Percentiles rank a stretch among this genome's conserved stretches.
phyloP scores from a whole-genome alignment of 257 asterid species.

The Ilex aquifolium region DNA sequence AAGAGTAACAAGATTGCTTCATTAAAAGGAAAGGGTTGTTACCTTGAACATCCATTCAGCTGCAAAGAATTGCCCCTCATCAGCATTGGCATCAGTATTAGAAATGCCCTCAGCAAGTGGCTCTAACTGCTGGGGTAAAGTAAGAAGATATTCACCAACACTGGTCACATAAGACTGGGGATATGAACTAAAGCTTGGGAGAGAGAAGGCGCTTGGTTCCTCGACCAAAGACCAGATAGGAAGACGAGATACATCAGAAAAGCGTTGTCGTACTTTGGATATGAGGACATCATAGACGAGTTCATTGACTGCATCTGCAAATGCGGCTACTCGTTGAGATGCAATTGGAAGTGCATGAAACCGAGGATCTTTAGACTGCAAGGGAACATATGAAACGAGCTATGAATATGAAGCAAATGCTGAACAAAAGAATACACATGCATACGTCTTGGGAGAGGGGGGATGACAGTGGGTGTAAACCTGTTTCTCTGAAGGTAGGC shows the following conservation, averaged over 20 bases:
- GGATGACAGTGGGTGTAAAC: background rate
- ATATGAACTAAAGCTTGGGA: slow-evolving; percentile 88
- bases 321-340: slow-evolving; percentile 81
- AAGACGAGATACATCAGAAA: slow-evolving; percentile 59
- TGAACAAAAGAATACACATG: background rate
- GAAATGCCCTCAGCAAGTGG: slow-evolving; percentile 94
- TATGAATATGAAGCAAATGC: slow-evolving; percentile 7
- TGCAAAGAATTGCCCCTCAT: slow-evolving; percentile 92
- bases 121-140: slow-evolving; percentile 94
- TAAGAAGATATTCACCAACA: slow-evolving; percentile 96
- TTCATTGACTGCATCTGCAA: slow-evolving; percentile 89
- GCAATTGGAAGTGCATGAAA: slow-evolving; percentile 95
- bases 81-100: slow-evolving; percentile 68
- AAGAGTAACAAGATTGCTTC: no score
- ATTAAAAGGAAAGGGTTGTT: slow-evolving; percentile 8
- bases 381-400: slow-evolving; percentile 17
- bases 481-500: background rate
- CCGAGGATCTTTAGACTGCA: slow-evolving; percentile 97
- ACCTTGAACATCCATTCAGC: slow-evolving; percentile 99
- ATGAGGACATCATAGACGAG: slow-evolving; percentile 94
- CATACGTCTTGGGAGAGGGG: background rate
- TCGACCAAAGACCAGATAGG: slow-evolving; percentile 91
- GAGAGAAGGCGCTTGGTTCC: slow-evolving; percentile 59
- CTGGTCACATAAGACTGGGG: slow-evolving; percentile 89
- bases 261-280: slow-evolving; percentile 80